Percentiles rank a stretch among this genome's conserved stretches.
Conservation (phyloP, 2,329 filamentous ascomycete genomes). For the Talaromyces islandicus region DNA sequence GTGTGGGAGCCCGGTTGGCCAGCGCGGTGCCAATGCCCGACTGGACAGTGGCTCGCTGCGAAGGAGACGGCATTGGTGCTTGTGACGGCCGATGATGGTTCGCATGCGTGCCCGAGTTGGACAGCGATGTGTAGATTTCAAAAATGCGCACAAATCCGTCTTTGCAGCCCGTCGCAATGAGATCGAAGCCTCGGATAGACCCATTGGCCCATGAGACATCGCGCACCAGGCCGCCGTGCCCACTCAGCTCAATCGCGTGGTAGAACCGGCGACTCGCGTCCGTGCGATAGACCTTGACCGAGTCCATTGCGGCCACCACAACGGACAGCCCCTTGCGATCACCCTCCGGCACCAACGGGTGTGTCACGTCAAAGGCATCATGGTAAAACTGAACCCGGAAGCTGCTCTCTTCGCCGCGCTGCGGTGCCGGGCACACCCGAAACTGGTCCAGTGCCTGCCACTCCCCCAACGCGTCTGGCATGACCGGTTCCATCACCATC, state of each 20-base stretch:
- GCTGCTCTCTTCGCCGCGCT: slow-evolving; percentile 75
- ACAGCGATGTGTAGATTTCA: slow-evolving; percentile 45
- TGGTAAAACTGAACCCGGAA: slow-evolving; percentile 87
- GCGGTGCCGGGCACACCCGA: slow-evolving; percentile 62
- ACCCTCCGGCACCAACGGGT: slow-evolving; percentile 72
- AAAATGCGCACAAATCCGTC: slow-evolving; percentile 90
- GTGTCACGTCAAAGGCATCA: slow-evolving; percentile 66
- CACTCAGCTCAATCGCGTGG: slow-evolving; percentile 67
- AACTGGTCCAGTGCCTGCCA: slow-evolving; percentile 73
- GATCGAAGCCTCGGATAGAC: slow-evolving; percentile 82
- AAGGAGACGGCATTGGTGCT: slow-evolving; percentile 21
- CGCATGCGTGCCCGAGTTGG: slow-evolving; percentile 21
- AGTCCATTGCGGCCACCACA: slow-evolving; percentile 79
- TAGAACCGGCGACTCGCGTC: slow-evolving; percentile 73
- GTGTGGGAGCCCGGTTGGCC: slow-evolving; percentile 27
- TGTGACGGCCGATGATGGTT: slow-evolving; percentile 19
- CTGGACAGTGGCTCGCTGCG: slow-evolving; percentile 27
- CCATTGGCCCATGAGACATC: slow-evolving; percentile 91
- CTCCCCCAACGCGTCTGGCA: slow-evolving; percentile 71
- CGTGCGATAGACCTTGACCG: slow-evolving; percentile 77
- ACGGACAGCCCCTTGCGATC: slow-evolving; percentile 71
- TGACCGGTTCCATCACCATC: slow-evolving; percentile 76
- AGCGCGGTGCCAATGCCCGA: slow-evolving; percentile 39
- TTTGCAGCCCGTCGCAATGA: slow-evolving; percentile 86
- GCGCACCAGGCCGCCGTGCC: slow-evolving; percentile 70